Conservation (phyloP, 331 rosid species). For the Acacia concinna region DNA sequence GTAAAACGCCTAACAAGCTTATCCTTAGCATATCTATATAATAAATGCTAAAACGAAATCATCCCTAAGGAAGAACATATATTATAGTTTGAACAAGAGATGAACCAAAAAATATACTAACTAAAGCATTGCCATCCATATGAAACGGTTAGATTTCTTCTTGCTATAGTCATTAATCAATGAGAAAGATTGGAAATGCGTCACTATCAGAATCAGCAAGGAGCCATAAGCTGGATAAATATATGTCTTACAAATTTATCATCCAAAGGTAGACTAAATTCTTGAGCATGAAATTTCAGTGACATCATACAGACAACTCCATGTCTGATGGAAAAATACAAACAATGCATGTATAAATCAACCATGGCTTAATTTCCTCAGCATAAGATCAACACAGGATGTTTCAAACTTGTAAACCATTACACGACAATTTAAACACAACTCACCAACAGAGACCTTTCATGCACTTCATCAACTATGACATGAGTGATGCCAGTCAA, state of each 20-base stretch:
- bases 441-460: conserved; percentile 93
- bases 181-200: too few relatives aligned
- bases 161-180: too few relatives aligned
- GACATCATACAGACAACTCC: too few relatives aligned
- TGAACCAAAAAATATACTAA: neutral
- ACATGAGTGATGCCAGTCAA: conserved; percentile 82
- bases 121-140: too few relatives aligned
- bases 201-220: too few relatives aligned
- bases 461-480: conserved; percentile 98
- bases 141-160: too few relatives aligned
- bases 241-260: too few relatives aligned
- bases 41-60: neutral
- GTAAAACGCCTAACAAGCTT: neutral
- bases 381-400: neutral
- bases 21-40: neutral
- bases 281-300: too few relatives aligned
- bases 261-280: too few relatives aligned
- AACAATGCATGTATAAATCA: conserved; percentile 15
- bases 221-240: too few relatives aligned
- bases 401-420: conserved; percentile 18
- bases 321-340: too few relatives aligned
- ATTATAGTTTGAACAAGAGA: neutral
- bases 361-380: conserved; percentile 19
- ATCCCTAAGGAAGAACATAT: neutral
- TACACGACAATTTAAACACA: conserved; percentile 7